phyloP scores from a whole-genome alignment of 352 stramenopile genomes.

The Pythium rhizo-oryzae region DNA sequence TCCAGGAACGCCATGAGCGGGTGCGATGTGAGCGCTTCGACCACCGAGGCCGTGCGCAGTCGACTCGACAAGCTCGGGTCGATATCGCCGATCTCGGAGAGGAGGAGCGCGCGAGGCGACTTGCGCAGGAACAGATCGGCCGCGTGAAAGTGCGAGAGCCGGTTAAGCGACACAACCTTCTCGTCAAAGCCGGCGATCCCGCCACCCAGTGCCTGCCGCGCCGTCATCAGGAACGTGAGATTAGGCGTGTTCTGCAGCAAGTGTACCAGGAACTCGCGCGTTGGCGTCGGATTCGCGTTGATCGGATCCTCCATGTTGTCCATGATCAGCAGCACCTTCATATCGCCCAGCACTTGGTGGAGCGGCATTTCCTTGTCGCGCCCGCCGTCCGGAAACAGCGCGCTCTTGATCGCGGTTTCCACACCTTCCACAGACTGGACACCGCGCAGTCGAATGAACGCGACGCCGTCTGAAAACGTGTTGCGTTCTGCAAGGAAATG shows the following conservation, averaged over 20 bases:
- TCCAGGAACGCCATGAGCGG: slow-evolving; percentile 83
- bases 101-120: slow-evolving; percentile 58
- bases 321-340: slow-evolving; percentile 70
- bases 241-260: slow-evolving; percentile 64
- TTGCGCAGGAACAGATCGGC: slow-evolving; percentile 82
- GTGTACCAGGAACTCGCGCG: slow-evolving; percentile 65
- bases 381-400: slow-evolving; percentile 61
- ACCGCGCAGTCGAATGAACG: slow-evolving; percentile 71
- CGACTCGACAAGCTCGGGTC: slow-evolving; percentile 30
- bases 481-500: slow-evolving; percentile 78
- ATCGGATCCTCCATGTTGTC: slow-evolving; percentile 87
- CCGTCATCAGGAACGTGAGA: slow-evolving; percentile 73
- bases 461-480: slow-evolving; percentile 72
- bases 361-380: slow-evolving; percentile 69
- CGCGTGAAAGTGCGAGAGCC: slow-evolving; percentile 68
- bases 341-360: slow-evolving; percentile 52
- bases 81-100: slow-evolving; percentile 71
- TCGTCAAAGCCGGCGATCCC: slow-evolving; percentile 78
- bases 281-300: slow-evolving; percentile 56
- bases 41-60: slow-evolving; percentile 42
- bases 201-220: slow-evolving; percentile 68
- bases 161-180: slow-evolving; percentile 78
- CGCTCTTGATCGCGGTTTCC: slow-evolving; percentile 73
- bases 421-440: slow-evolving; percentile 74
- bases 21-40: slow-evolving; percentile 64